Base-by-base conservation (phyloP, 305 asterid species). In the Plantago rigida region DNA sequence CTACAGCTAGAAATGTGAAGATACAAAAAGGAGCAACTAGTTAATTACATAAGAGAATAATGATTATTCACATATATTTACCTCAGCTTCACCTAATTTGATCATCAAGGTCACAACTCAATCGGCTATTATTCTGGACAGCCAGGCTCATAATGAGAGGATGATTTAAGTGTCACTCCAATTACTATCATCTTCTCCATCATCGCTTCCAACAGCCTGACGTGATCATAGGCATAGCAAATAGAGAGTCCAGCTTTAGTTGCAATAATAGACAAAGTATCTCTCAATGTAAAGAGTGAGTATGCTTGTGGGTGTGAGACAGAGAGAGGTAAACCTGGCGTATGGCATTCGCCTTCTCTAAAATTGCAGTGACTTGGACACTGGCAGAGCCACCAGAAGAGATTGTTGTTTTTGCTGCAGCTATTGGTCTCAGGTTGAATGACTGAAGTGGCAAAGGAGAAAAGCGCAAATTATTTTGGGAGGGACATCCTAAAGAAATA, bases 151-250 rank as follows among this genome's bases (percentile, higher is more conserved):
- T 47, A 63, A 69, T 54, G n/a, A 22, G 64, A 28, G 54, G 34
- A 69, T 42, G 14, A 36, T 61, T 76, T 48, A 91, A 53, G 87
- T 62, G 73, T 91, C 96, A 28, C 95, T 86, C 98, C 96, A 87
- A 55, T 51, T 76, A 41, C 82, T 80, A 65, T 89, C 96, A 68
- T 84, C 89, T 61, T 87, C 96, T 39, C 82, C 83, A 44, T 72
- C 78, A 48, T 91, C 96, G 70, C 98, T 87, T 63, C 89, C 95
- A 54, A 88, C 96, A 65, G 84, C 98, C 98, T 91, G 81, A 59
- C 36, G 46, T 26, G 64, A 75, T 51, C 51, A 58, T 31, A 13
- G 17, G 65, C 45, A 47, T 14, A 11, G 75, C 65, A 48, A 75
- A 61, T 45, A 34, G 24, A 63, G 56, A 73, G 31, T 57, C 48